These are phyloP conservation scores for Pseudofabraea citricarpa DNA, from an alignment of 2,329 filamentous ascomycete species.

Conservation along the genomic window DNA sequence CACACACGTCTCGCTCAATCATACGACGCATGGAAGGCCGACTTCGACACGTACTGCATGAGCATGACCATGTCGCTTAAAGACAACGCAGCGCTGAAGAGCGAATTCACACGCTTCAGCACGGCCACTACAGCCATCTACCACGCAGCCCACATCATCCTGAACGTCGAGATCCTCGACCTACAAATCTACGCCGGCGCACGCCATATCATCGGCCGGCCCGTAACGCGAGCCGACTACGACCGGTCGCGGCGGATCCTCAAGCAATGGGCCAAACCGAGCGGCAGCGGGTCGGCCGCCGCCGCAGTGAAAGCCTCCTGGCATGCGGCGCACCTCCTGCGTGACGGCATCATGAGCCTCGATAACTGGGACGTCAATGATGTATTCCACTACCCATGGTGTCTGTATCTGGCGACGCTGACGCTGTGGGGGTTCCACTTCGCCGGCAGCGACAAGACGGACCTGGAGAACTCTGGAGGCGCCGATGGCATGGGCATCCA, in stretches of 20 bases:
- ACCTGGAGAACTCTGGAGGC: constrained; percentile 1
- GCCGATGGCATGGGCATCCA: constrained; percentile 1
- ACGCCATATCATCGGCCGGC: constrained; percentile 51
- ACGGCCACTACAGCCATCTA: constrained; percentile 51
- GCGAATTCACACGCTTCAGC: constrained; percentile 41
- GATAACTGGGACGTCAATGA: constrained; percentile 47
- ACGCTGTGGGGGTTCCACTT: constrained; percentile 55
- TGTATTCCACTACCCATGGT: constrained; percentile 59
- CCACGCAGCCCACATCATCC: constrained; percentile 50
- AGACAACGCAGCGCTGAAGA: constrained; percentile 23
- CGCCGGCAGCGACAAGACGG: constrained; percentile 17
- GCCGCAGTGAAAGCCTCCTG: constrained; percentile 40
- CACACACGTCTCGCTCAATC: constrained; percentile 44
- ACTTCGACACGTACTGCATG: constrained; percentile 49
- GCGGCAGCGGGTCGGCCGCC: constrained; percentile 11
- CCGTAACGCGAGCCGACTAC: constrained; percentile 45
- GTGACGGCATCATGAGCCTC: constrained; percentile 42
- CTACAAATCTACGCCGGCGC: constrained; percentile 59
- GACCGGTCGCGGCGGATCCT: constrained; percentile 43
- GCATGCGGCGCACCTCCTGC: constrained; percentile 49
- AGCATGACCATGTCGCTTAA: constrained; percentile 29
- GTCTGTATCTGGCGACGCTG: constrained; percentile 53
- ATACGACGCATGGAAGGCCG: constrained; percentile 53
- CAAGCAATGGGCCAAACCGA: constrained; percentile 41
- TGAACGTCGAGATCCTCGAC: constrained; percentile 55